Evolutionary conservation across 208 protist species (phyloP).

Genomic region (Trypanosoma cruzi): DNA sequence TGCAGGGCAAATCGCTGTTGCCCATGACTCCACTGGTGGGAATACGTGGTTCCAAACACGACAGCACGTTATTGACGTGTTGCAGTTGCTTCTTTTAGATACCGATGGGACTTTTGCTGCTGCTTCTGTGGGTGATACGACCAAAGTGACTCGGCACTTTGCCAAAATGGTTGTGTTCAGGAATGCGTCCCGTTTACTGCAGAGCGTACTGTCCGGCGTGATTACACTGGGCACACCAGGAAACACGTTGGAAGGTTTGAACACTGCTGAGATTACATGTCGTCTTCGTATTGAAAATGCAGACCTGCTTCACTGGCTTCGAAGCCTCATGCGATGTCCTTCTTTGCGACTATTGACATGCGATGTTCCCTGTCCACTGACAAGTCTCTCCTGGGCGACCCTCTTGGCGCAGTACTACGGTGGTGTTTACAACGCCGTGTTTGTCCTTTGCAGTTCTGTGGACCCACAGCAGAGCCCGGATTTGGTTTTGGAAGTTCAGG

Average conservation of each 20-base stretch:
- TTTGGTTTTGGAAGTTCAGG: conserved; percentile 36
- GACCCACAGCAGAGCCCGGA: conserved; percentile 10
- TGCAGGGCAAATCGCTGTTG: conserved; percentile 28
- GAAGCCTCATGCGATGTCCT: conserved; percentile 27
- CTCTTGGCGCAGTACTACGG: conserved; percentile 60
- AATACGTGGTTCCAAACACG: not conserved
- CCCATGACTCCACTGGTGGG: conserved; percentile 1
- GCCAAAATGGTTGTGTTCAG: conserved; percentile 39
- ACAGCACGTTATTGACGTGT: conserved; percentile 20
- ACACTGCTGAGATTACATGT: conserved; percentile 6
- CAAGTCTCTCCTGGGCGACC: conserved; percentile 48
- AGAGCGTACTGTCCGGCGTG: conserved; percentile 52
- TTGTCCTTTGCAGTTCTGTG: conserved; percentile 27
- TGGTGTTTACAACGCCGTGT: conserved; percentile 63
- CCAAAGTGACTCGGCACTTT: conserved; percentile 20
- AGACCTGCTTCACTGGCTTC: conserved; percentile 31
- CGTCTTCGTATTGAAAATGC: conserved; percentile 23
- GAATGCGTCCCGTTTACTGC: conserved; percentile 58
- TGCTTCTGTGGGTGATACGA: not conserved
- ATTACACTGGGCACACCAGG: conserved; percentile 20
- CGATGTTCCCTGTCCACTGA: conserved; percentile 39
- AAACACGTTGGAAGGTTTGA: not conserved
- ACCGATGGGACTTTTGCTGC: not conserved
- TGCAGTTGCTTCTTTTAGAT: conserved; percentile 33
- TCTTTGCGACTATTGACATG: conserved; percentile 19